Evolutionary conservation across 768 basidiomycete genomes (phyloP), one percentile per base, ranked within the genome.

Genomic region (Hortiboletus flavorubellus): DNA sequence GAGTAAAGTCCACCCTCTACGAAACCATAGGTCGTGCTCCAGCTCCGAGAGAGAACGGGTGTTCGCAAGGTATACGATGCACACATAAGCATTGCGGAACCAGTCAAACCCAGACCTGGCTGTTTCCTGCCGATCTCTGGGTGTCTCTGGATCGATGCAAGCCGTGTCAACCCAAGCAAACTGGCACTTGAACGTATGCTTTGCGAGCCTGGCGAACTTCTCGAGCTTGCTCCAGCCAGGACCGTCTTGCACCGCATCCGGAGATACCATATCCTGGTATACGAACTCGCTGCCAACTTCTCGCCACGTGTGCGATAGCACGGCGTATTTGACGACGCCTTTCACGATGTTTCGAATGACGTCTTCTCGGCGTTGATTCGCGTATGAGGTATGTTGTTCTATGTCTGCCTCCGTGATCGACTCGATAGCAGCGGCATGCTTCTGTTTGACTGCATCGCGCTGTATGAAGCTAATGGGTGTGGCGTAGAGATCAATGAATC

Each of bases 351-450:
- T 53, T 15, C 16, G 37, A 21, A 46, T 40, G 51, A 55, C 54
- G 3, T 46, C 43, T 40, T 45, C 44, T 33, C 37, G 10, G 31
- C 38, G 33, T 6, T 53, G 54, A 30, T 55, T 52, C 21, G 49
- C 26, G 8, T 53, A 53, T 7, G 49, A 44, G 3, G 43, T 44
- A 11, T 55, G 30, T 15, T 45, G 35, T 45, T 55, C 49, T 5
- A 55, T 55, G 34, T 55, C 54, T n/a, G 42, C 30, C 30, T 55
- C 54, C 15, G 54, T 55, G 49, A 55, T 52, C 5, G 54, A 55
- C 14, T 53, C 34, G 30, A 55, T 38, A 4, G 14, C 4, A 4
- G 14, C 4, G 12, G 8, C 5, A 5, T 52, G 29, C 15, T 21
- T 23, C 30, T 11, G 18, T 33, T 23, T 51, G 49, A 55, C 42